Base-by-base conservation (phyloP, 805 yeast genomes). In the Huiozyma sinensis region DNA sequence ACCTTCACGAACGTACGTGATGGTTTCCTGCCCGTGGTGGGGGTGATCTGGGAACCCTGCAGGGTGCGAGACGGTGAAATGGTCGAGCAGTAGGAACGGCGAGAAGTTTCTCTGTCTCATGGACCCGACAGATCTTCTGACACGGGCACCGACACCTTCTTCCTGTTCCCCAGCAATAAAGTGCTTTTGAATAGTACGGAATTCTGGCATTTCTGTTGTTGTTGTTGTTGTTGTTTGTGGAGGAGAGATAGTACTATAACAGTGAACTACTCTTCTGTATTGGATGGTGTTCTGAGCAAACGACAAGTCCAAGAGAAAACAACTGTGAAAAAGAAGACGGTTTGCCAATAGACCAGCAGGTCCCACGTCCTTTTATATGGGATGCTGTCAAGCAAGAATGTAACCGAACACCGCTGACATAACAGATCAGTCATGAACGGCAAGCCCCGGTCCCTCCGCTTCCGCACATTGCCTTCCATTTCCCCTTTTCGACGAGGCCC, bases 101-200 rank as follows among this genome's bases (percentile, higher is more conserved):
- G 85, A 71, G 63, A 86, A 86, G 60, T 81, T 81, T 54, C 89
- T 71, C 71, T 79, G 72, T 27, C 70, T 66, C 63, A 68, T 66
- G 6, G 79, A 72, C 38, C 95, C 95, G 46, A 86, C 77, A 5
- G 92, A 78, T 54, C 95, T 71, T 59, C 95, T 73, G 27, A 86
- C 95, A 30, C 72, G 65, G 29, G 95, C 95, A n/a, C 95, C 95
- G 30, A 73, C 88, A 50, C 95, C 95, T 64, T 86, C 95, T 13
- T 81, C 70, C 56, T 81, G 87, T 54, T 84, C 85, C 36, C 72
- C 56, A 30, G 90, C 88, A 38, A 69, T 55, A 52, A 78, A 67
- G 31, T 68, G 62, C 54, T 75, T 76, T 24, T 72, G 59, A 39
- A 79, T 68, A 1, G 75, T 61, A 65, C 84, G 71, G 27, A 42